Evolutionary conservation across 108 stramenopile species (phyloP), one percentile per base, ranked within the genome.

Genomic region (Parietichytrium sp.): DNA sequence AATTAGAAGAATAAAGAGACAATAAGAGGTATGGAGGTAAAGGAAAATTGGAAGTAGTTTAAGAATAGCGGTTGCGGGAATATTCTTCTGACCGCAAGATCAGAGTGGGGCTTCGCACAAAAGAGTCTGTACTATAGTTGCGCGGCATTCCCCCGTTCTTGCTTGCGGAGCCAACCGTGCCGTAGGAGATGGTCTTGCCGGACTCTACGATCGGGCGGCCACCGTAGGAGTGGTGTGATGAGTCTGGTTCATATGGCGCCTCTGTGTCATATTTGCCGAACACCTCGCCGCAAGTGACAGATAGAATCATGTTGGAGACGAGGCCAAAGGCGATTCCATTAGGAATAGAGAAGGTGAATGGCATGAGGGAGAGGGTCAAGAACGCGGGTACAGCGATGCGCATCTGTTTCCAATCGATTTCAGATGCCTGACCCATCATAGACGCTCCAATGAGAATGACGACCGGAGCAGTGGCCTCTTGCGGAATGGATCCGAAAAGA

Each of bases 391-490:
- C 80, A 10, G 93, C 92, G 49, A 93, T 88, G 25, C 84, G 55
- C 47, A 87, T 85, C 79, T 89, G 83, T 25, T 92, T 78, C 91
- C 92, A 95, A 42, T 94, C 90, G 55, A 95, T 86, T 29, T 91
- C 80, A 38, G 80, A 81, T 25, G 91, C 54, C 54, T 85, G 79
- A 30, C 86, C 82, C 45, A 86, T 86, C 93, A 93, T 93, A 31
- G 94, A 79, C 20, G 89, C 78, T 20, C 93, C 93, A 15, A 94
- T 91, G 55, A 93, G 82, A 42, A 95, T 90, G 49, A 93, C 55
- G 20, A 92, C 89, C 16, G 92, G 92, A n/a, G 93, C 93, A 27
- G 90, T 94, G 45, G 94, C 94, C 90, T 92, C 90, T 8, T 90
- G 81, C 23, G 94, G 94, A 51, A 95, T 91, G 48, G 85, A 83